Base-by-base conservation (phyloP, 257 asterid species). In the Orobanche coerulescens region DNA sequence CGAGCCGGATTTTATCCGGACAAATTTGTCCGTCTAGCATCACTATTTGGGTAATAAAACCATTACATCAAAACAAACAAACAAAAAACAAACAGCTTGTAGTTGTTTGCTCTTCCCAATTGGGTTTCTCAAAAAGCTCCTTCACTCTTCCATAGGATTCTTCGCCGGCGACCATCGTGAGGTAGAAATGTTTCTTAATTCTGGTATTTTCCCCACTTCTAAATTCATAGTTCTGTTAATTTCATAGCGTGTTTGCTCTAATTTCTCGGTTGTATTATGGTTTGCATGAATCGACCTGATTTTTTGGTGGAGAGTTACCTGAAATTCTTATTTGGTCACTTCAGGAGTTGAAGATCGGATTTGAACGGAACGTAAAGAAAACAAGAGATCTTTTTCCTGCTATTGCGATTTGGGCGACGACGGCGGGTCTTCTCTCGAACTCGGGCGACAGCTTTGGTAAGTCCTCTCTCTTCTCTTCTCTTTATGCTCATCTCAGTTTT, bases 301-400 rank as follows among this genome's bases (percentile, higher is more conserved):
- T 37, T 37, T 37, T 37, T 4, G 0, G 1, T 37, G 44, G 11
- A 13, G 14, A 37, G 20, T 49, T 34, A 25, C 16, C 46, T 36
- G 71, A 30, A 28, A 49, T 22, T 40, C 58, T 10, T 1, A 64
- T 37, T 64, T 64, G 67, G n/a, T 57, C 37, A 51, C 37, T 64
- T 24, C 25, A 33, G 9, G 55, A 24, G 26, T 55, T 63, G 43
- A 31, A 19, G 19, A 46, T 25, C 51, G 16, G n/a, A 65, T 50
- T 53, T 11, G 6, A 14, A 68, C 7, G 19, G 58, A 26, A 12
- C 36, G n/a, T n/a, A n/a, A n/a, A n/a, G n/a, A n/a, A n/a, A 53
- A 53, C 12, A 6, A 4, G 19, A 37, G 39, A 16, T 18, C 42
- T n/a, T 52, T 61, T 54, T 40, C 14, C 5, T 24, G 0, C 22